These are phyloP conservation scores for Laguncularia racemosa DNA, from an alignment of 345 rosid species.

Conservation along the genomic window DNA sequence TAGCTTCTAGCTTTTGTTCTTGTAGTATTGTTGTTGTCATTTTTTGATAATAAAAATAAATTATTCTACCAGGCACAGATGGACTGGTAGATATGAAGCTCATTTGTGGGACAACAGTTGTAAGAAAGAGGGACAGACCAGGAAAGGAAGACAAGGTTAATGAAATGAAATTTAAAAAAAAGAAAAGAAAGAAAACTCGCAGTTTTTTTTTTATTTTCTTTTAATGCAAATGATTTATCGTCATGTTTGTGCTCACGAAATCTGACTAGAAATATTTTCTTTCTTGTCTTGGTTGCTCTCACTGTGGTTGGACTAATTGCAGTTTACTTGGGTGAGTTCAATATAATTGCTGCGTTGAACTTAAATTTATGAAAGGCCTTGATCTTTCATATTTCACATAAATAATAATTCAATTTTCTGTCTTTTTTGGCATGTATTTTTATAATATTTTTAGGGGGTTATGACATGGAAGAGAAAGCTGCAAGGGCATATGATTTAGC, in stretches of 20 bases:
- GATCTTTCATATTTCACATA: background rate
- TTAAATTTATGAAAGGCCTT: background rate
- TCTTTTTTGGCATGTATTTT: background rate
- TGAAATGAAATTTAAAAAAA: too few species aligned
- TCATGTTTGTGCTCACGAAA: conserved; percentile 4
- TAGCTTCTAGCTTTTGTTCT: background rate
- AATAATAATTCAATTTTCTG: background rate
- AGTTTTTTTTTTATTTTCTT: too few species aligned
- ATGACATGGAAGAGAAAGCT: conserved; percentile 86
- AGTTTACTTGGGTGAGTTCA: conserved; percentile 68
- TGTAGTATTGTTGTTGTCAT: background rate
- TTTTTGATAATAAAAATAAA: background rate
- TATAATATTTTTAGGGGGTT: conserved; percentile 55
- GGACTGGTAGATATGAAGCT: conserved; percentile 90
- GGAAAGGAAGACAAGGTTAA: conserved; percentile 91
- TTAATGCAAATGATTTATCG: conserved; percentile 14
- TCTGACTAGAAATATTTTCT: conserved; percentile 24
- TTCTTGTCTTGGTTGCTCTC: conserved; percentile 26
- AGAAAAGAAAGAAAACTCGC: too few species aligned
- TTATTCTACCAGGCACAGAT: conserved; percentile 42
- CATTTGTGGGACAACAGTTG: conserved; percentile 88
- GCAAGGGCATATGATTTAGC: conserved; percentile 84
- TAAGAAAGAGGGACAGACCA: conserved; percentile 88
- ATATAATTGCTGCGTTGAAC: background rate
- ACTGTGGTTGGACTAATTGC: conserved; percentile 21